Evolutionary conservation across 164 flowering plant species (phyloP), one percentile per base, ranked within the genome.

Genomic region (Warburgia ugandensis): DNA sequence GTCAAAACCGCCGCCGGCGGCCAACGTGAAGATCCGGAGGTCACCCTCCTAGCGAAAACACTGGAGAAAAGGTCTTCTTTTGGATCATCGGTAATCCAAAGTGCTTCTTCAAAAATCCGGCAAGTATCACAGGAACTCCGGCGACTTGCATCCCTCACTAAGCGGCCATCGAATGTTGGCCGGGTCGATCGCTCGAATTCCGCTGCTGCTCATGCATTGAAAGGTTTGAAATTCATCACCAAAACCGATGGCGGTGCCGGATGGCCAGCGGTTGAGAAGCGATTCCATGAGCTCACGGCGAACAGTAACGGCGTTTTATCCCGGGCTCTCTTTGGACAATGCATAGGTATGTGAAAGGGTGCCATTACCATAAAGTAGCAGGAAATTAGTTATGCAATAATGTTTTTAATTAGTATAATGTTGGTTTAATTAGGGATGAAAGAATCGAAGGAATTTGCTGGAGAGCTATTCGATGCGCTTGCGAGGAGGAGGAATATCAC

Each of bases 201-300:
- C 0, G 95, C 81, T 0, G 86, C 91, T 2, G 73, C 81, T n/a
- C 82, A 75, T 9, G 98, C 96, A n/a, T 58, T 92, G 49, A 71
- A 67, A 35, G 91, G 98, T 9, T 83, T 92, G 52, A 81, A 85
- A 78, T 92, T 92, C 70, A 81, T 92, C 43, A 67, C 73, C 63
- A 77, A 80, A 55, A 69, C 75, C 2, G 90, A 74, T 20, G 81
- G 77, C 22, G 68, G 64, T 4, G 72, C 75, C n/a, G 87, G 86
- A 5, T 88, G 98, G 98, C 9, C 60, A 0, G 71, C 68, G 16
- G 72, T 81, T 19, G 87, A 78, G 62, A 61, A 55, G 41, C 49
- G 73, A 33, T 81, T 78, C 54, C 43, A 74, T 21, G 66, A 63
- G 6, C 58, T 76, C 71, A 17, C 71, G 58, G 22, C 52, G 58